A percentile compares a stretch with the other conserved stretches of the same genome.
Conservation (phyloP, 2,329 filamentous ascomycete species). For the Diaporthe ampelina region DNA sequence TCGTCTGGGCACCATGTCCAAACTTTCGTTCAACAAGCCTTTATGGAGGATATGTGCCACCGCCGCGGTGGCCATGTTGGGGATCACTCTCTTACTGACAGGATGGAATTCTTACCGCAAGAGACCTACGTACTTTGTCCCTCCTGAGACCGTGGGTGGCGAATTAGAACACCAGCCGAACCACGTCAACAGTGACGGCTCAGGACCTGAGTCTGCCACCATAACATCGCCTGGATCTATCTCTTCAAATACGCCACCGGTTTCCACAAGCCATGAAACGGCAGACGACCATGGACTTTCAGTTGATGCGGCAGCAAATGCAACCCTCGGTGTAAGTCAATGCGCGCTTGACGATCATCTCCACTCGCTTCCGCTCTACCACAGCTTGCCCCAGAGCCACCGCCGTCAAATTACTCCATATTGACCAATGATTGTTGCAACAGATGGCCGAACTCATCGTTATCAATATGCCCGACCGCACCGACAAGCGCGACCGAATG, state of each 20-base stretch:
- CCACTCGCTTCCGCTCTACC: not conserved
- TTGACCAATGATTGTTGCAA: not conserved
- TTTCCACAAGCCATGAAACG: not conserved
- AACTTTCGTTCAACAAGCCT: not conserved
- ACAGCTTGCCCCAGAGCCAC: too few species aligned
- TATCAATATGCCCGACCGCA: slow-evolving; percentile 16
- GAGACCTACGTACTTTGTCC: not conserved
- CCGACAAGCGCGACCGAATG: slow-evolving; percentile 27
- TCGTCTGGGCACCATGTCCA: not conserved
- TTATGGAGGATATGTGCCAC: not conserved
- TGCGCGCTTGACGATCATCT: not conserved
- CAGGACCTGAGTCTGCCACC: not conserved
- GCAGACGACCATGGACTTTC: not conserved
- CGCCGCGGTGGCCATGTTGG: not conserved
- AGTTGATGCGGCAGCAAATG: slow-evolving; percentile 2
- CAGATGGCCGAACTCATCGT: slow-evolving; percentile 1
- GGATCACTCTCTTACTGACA: not conserved
- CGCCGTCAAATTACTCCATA: not conserved
- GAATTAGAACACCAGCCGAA: not conserved
- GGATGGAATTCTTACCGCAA: not conserved
- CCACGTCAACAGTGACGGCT: too few species aligned
- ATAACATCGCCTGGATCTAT: not conserved
- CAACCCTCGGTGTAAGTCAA: slow-evolving; percentile 17
- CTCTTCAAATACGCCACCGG: not conserved
- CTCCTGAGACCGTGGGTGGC: not conserved